Percentiles rank a stretch among this genome's conserved stretches.
Evolutionary conservation across 1,284 basidiomycete species (phyloP).

Genomic region (Melampsora occidentalis): DNA sequence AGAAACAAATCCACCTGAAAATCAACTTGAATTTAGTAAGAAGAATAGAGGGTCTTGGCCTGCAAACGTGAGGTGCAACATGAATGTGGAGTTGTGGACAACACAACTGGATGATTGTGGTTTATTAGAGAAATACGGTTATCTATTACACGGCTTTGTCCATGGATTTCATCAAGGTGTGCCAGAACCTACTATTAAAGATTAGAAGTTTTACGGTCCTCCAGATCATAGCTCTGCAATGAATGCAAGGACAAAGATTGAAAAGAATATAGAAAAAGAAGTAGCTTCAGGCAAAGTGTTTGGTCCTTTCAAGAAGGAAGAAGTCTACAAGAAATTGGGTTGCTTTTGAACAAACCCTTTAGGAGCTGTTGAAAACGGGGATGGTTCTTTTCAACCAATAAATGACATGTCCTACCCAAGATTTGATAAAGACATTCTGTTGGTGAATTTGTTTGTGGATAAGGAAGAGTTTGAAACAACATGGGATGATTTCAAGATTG

Average conservation of each 20-base stretch:
- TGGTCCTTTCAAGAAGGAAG: not conserved
- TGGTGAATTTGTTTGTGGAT: constrained; percentile 13
- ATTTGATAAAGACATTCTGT: not conserved
- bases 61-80: not conserved
- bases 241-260: not conserved
- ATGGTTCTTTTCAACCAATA: no score
- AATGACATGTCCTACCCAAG: no score
- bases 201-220: not conserved
- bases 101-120: not conserved
- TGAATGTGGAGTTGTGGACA: not conserved
- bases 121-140: not conserved
- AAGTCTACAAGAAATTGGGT: not conserved
- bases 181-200: not conserved
- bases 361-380: no score
- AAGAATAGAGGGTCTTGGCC: not conserved
- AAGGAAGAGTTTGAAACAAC: no score
- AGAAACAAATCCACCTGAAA: no score
- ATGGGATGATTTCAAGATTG: constrained; percentile 19
- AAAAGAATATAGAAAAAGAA: constrained; percentile 2
- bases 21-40: no score
- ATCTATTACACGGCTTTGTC: constrained; percentile 1
- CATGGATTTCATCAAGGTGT: constrained; percentile 10
- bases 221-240: not conserved
- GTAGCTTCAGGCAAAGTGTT: not conserved
- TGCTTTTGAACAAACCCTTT: no score